Evolutionary conservation across 2,329 filamentous ascomycete species (phyloP).

Genomic region (Gliomastix tumulicola): DNA sequence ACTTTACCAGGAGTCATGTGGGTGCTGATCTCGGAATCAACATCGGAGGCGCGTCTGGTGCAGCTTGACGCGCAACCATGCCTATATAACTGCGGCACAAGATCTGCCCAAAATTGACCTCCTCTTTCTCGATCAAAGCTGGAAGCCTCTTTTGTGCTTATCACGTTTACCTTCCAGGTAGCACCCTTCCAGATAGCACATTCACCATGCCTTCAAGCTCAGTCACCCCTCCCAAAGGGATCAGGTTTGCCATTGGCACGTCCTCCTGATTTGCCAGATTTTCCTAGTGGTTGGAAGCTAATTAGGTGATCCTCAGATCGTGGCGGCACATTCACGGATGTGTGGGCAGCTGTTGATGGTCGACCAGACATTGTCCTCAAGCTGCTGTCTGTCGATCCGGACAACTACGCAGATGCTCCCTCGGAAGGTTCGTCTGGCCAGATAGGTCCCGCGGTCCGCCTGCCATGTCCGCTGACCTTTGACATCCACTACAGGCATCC

Average conservation of each 20-base stretch:
- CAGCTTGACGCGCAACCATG: no score
- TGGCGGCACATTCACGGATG: slow-evolving; percentile 18
- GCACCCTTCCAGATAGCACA: no score
- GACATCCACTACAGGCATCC: slow-evolving; percentile 22
- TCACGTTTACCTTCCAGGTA: no score
- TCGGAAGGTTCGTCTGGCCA: slow-evolving; percentile 65
- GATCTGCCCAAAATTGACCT: no score
- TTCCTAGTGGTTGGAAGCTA: neutral
- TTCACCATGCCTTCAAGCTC: neutral
- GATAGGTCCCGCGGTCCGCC: slow-evolving; percentile 13
- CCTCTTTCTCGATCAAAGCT: no score
- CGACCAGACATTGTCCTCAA: slow-evolving; percentile 31
- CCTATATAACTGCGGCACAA: no score
- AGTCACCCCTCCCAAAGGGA: slow-evolving; percentile 8
- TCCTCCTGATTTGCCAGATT: neutral
- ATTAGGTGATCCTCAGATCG: slow-evolving; percentile 8
- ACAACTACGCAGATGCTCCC: slow-evolving; percentile 60
- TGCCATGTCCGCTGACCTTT: no score
- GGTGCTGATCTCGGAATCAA: no score
- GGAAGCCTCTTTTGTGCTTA: no score
- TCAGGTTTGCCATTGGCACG: slow-evolving; percentile 14
- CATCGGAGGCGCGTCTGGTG: no score
- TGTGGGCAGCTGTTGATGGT: neutral
- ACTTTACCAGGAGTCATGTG: no score
- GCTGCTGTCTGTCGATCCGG: slow-evolving; percentile 1